These are phyloP conservation scores for Penicillium waksmanii DNA, from an alignment of 495 filamentous ascomycete species.

Conservation along the genomic window DNA sequence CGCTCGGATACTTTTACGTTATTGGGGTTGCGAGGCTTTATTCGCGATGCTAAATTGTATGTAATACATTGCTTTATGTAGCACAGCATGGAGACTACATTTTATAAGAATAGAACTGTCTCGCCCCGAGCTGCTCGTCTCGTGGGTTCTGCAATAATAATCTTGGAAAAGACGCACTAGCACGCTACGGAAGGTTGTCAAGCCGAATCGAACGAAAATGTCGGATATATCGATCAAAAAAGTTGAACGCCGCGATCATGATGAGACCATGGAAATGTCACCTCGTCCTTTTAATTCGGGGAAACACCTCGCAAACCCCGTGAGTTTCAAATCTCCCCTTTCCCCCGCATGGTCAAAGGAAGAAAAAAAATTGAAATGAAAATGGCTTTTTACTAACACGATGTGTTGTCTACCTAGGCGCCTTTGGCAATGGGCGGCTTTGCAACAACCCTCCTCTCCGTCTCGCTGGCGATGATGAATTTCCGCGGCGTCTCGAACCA, in stretches of 20 bases:
- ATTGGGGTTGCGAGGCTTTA: neutral
- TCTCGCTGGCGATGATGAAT: constrained; percentile 19
- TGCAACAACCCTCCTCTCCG: constrained; percentile 17
- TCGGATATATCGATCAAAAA: neutral
- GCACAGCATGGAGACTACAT: too few relatives aligned
- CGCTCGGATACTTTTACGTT: neutral
- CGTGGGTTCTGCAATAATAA: too few relatives aligned
- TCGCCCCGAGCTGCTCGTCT: too few relatives aligned
- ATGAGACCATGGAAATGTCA: neutral
- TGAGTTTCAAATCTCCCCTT: neutral
- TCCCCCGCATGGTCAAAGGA: neutral
- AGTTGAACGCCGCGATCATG: neutral
- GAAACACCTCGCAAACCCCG: constrained; percentile 1
- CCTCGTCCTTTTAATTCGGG: too few relatives aligned
- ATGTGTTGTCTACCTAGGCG: neutral
- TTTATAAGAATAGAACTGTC: too few relatives aligned
- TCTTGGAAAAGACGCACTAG: too few relatives aligned
- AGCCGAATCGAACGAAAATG: neutral
- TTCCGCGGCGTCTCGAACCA: constrained; percentile 14
- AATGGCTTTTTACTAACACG: neutral
- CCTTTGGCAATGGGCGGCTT: constrained; percentile 17
- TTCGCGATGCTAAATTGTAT: too few relatives aligned
- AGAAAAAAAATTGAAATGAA: neutral
- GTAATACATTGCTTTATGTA: too few relatives aligned
- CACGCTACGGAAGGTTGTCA: neutral